Conservation (phyloP, 208 protist species). For the Balamuthia mandrillaris region DNA sequence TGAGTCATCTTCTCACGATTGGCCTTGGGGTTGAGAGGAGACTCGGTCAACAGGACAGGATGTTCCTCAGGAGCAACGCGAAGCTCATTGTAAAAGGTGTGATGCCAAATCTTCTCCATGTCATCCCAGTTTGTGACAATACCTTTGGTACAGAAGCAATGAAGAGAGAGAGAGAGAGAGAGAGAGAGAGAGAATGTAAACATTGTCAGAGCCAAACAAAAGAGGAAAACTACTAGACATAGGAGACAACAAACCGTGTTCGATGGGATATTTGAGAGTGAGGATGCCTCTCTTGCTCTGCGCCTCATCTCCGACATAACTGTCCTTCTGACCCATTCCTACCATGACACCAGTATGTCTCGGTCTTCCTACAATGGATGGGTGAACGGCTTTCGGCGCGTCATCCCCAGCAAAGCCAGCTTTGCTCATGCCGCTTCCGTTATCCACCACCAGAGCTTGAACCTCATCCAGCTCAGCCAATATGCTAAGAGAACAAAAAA, state of each 20-base stretch:
- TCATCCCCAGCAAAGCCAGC: slow-evolving; percentile 88
- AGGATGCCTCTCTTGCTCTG: slow-evolving; percentile 79
- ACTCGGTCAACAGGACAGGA: slow-evolving; percentile 89
- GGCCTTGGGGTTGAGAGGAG: slow-evolving; percentile 80
- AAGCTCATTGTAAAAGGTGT: slow-evolving; percentile 98
- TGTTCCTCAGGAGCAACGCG: slow-evolving; percentile 94
- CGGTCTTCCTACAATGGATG: slow-evolving; percentile 91
- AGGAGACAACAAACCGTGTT: not conserved
- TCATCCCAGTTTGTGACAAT: slow-evolving; percentile 97
- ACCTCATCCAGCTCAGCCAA: not conserved
- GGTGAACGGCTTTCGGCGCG: slow-evolving; percentile 92
- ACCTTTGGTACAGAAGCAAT: not conserved
- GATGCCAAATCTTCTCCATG: slow-evolving; percentile 97
- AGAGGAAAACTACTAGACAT: not conserved
- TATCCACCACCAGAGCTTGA: slow-evolving; percentile 56
- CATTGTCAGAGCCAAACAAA: slow-evolving; percentile 61
- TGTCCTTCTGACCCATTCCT: slow-evolving; percentile 89
- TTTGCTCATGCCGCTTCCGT: slow-evolving; percentile 46
- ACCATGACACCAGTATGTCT: slow-evolving; percentile 90
- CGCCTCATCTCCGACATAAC: slow-evolving; percentile 82
- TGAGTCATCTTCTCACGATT: slow-evolving; percentile 86
- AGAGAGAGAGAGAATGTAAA: slow-evolving; percentile 77
- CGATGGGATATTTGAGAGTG: not conserved
- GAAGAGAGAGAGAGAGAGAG: slow-evolving; percentile 78
- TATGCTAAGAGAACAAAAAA: not conserved